Base-by-base conservation (phyloP, 1,139 yeast species). In the Geotrichum siamense region DNA sequence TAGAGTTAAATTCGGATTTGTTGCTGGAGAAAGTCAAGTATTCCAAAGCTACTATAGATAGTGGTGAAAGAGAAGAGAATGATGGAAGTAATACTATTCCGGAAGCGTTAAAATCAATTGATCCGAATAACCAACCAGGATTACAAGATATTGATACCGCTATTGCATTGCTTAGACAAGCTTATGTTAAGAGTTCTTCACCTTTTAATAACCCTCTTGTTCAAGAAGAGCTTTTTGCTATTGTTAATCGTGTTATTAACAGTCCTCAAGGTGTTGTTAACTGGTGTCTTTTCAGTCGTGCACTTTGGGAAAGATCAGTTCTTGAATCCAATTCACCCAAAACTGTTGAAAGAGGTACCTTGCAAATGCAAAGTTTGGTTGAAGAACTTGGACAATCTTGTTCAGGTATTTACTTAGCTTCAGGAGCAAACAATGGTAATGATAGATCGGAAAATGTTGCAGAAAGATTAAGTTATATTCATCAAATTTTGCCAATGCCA, bases 331-430 rank as follows among this genome's bases (percentile, higher is more conserved):
- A 72, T 37, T 81, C 79, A 51, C 79, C 94, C 2, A 79, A 84
- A 58, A 89, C 97, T 1, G 80, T 89, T 19, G 98, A 93, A 64
- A 75, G 98, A 62, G 97, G 97, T 43, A 79, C 89, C 12, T 69
- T 91, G 44, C 98, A 93, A 64, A 80, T 93, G 81, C 93, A 91
- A 42, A 80, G 94, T 3, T 69, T 93, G 41, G 91, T 89, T 23
- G 96, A 89, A 58, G 97, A 89, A 60, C 69, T 87, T 35, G 95
- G 94, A 1, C 78, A 79, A 47, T 76, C 84, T 42, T 71, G 74
- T 48, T 43, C 57, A 3, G 66, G 80, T 2, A 71, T 80, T 49
- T 64, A 78, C 43, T 71, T 83, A 38, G n/a, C n/a, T n/a, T n/a
- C n/a, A n/a, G n/a, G n/a, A n/a, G 86, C 93, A 3, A 70, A 70